These are phyloP conservation scores for Trichaptum fuscoviolaceum DNA, from an alignment of 768 basidiomycete genomes.

Conservation along the genomic window DNA sequence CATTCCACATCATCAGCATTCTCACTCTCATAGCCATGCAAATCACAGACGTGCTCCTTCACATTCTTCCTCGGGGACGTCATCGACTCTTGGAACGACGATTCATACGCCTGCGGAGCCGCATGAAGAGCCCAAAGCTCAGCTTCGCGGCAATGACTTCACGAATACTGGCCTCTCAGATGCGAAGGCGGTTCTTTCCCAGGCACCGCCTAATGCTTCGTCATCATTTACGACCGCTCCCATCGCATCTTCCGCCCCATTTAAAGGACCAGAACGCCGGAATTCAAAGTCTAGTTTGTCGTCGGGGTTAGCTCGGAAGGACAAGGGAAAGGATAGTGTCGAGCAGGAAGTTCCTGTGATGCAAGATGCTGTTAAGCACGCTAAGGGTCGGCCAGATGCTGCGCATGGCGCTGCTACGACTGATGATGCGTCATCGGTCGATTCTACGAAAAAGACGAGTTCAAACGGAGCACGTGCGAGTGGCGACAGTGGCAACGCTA, in stretches of 20 bases:
- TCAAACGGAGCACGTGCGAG: neutral
- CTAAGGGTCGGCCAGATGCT: neutral
- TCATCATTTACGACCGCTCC: slow-evolving; percentile 3
- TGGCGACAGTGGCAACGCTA: slow-evolving; percentile 6
- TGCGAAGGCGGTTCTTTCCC: slow-evolving; percentile 2
- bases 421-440: neutral
- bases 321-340: slow-evolving; percentile 16
- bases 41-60: slow-evolving; percentile 15
- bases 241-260: slow-evolving; percentile 10
- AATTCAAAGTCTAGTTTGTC: slow-evolving; percentile 16
- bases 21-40: slow-evolving; percentile 23
- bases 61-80: slow-evolving; percentile 20
- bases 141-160: slow-evolving; percentile 29
- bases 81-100: slow-evolving; percentile 12
- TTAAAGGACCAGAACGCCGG: slow-evolving; percentile 19
- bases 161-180: slow-evolving; percentile 26
- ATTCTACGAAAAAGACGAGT: slow-evolving; percentile 14
- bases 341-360: neutral
- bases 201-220: slow-evolving; percentile 13
- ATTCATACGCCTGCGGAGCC: slow-evolving; percentile 27
- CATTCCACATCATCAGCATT: slow-evolving; percentile 52
- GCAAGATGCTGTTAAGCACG: neutral
- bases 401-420: neutral
- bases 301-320: slow-evolving; percentile 28
- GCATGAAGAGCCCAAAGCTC: slow-evolving; percentile 29